phyloP scores from a whole-genome alignment of 164 flowering plant genomes.

The Vitis vinifera region ASM3070453v1 NC_081822.1:36080501-36081000 shows the following conservation, averaged over 20 bases:
- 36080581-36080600: too few relatives aligned
- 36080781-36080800: conserved; percentile 4
- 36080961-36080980: too few relatives aligned
- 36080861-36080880: conserved; percentile 48
- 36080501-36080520: too few relatives aligned
- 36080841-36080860: neutral
- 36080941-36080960: neutral
- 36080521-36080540: too few relatives aligned
- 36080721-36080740: neutral
- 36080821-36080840: neutral
- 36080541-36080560: too few relatives aligned
- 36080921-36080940: conserved; percentile 1
- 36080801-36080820: conserved; percentile 15
- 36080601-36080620: too few relatives aligned
- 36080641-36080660: too few relatives aligned
- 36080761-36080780: neutral
- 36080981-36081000: too few relatives aligned
- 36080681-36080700: neutral
- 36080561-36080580: too few relatives aligned
- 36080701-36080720: neutral
- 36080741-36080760: neutral
- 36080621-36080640: too few relatives aligned
- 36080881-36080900: conserved; percentile 69
- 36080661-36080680: too few relatives aligned
- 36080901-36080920: conserved; percentile 78